Evolutionary conservation across 345 rosid species (phyloP).

Genomic region (Eucalyptus curtisii): DNA sequence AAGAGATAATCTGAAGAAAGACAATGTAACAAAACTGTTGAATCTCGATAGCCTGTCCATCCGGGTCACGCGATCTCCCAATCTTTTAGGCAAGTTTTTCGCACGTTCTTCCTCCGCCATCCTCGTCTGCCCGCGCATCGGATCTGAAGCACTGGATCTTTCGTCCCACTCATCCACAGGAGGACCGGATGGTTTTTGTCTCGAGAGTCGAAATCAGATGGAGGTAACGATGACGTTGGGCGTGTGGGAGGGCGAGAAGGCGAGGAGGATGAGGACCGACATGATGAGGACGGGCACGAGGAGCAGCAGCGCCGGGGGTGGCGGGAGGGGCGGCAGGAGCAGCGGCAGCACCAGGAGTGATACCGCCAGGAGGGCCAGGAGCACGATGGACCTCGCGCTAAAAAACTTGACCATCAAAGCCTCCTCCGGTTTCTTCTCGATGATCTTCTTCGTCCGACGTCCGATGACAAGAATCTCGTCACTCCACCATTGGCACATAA

Average conservation of each 20-base stretch:
- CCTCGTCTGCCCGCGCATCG: neutral
- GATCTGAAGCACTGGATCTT: neutral
- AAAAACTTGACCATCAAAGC: neutral
- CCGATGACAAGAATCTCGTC: neutral
- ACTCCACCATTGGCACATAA: neutral
- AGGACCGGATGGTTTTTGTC: neutral
- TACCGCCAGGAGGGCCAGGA: neutral
- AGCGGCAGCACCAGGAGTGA: conserved; percentile 3
- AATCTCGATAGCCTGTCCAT: neutral
- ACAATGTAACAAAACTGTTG: neutral
- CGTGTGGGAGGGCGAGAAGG: neutral
- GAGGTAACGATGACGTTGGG: neutral
- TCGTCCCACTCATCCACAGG: neutral
- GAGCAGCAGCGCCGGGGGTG: conserved; percentile 2
- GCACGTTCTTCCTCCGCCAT: neutral
- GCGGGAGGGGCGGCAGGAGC: conserved; percentile 1
- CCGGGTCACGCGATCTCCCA: neutral
- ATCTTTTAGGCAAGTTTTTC: neutral
- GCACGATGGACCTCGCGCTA: neutral
- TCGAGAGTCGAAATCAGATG: neutral
- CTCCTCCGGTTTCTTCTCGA: too few relatives aligned
- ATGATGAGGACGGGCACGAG: conserved; percentile 4
- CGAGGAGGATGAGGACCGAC: neutral
- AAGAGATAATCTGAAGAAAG: neutral
- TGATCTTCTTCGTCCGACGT: neutral